A percentile compares a stretch with the other conserved stretches of the same genome.
phyloP scores from a whole-genome alignment of 2,329 filamentous ascomycete genomes.

The Leptographium lundbergii region DNA sequence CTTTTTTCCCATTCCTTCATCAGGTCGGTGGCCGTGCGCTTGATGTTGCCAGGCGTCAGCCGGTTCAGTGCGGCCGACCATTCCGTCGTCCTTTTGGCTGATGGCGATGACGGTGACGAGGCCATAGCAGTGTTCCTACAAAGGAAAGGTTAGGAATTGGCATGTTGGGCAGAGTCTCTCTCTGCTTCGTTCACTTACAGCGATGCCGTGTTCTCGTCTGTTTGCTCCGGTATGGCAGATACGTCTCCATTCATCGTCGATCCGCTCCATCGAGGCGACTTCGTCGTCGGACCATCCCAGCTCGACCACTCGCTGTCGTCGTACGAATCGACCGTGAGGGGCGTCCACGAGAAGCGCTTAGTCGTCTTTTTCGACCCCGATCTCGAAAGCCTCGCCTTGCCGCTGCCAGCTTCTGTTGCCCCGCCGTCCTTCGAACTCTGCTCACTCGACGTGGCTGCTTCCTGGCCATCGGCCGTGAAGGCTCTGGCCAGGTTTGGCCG shows the following conservation, averaged over 20 bases:
- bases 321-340: constrained; percentile 41
- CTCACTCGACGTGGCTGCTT: constrained; percentile 13
- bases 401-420: not conserved
- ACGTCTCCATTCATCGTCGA: constrained; percentile 41
- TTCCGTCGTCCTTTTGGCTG: constrained; percentile 34
- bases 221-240: constrained; percentile 30
- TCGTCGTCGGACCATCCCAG: constrained; percentile 42
- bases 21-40: constrained; percentile 69
- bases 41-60: constrained; percentile 62
- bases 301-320: constrained; percentile 53
- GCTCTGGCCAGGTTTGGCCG: constrained; percentile 30
- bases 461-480: constrained; percentile 20
- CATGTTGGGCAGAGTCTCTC: not conserved
- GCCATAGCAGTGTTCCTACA: constrained; percentile 4
- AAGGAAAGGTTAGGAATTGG: not conserved
- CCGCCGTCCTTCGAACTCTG: not conserved
- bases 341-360: constrained; percentile 49
- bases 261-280: constrained; percentile 48
- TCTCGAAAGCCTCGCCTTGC: not conserved
- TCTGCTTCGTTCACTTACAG: constrained; percentile 27
- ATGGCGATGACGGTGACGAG: constrained; percentile 8
- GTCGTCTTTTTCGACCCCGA: constrained; percentile 25
- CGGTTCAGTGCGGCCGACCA: constrained; percentile 58
- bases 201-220: constrained; percentile 31
- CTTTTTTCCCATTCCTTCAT: constrained; percentile 89